Evolutionary conservation across 495 filamentous ascomycete species (phyloP), one percentile per base, ranked within the genome.

Genomic region (Podospora anserina): DNA sequence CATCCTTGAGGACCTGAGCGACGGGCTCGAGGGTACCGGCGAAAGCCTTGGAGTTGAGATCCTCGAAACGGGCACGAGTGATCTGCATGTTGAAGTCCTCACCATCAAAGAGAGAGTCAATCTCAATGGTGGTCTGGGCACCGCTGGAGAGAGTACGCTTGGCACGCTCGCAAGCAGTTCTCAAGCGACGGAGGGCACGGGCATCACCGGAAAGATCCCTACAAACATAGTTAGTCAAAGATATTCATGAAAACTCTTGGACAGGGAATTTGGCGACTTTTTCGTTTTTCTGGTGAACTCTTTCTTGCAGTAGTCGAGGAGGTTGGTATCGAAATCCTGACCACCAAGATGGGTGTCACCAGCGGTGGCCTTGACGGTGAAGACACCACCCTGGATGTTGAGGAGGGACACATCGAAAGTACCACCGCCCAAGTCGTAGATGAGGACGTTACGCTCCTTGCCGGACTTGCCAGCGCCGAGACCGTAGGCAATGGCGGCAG

Each of bases 361-460:
- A 76, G 96, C 95, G 70, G 95, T 98, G 49, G 95, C 91, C 87
- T 94, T 96, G 80, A 99, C 95, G 76, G 97, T 97, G 88, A 98
- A 98, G 82, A 98, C 96, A 88, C 95, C 95, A 83, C 96, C 94
- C 84, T 98, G 93, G 78, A 98, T 98, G 82, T 94, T 96, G 64
- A 98, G 87, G 65, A 98, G 92, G 63, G 94, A 97, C 19, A 99
- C 96, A 96, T 98, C 95, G 84, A 98, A 99, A 79, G 96, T 98
- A 87, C 95, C 95, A 88, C 96, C 95, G 87, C 95, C 96, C 68
- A 99, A 85, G 87, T 99, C 95, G 87, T 97, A 99, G 85, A 99
- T 98, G 71, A 99, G 88, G 72, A 98, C 96, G 81, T 99, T 96
- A 74, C 95, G 92, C 88, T 97, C 95, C 85, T 96, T 97, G 83